Evolutionary conservation across 2,329 filamentous ascomycete genomes (phyloP).

Genomic region (Fusarium sp.): DNA sequence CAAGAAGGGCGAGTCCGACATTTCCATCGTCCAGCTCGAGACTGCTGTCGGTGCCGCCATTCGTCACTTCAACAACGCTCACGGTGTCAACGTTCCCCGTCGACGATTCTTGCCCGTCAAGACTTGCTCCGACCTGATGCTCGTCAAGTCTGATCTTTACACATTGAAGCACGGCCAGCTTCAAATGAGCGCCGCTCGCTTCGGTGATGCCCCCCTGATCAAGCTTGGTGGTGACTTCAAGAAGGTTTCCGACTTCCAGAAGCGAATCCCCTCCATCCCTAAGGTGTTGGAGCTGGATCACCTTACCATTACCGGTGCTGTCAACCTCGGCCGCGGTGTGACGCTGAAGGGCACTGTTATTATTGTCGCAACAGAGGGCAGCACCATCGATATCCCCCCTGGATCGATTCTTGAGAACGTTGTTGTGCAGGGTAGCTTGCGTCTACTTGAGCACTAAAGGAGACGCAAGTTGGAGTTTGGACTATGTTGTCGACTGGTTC

Average conservation of each 20-base stretch:
- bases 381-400: constrained; percentile 97
- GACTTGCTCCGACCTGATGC: constrained; percentile 99
- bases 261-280: constrained; percentile 88
- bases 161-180: constrained; percentile 98
- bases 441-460: constrained; percentile 75
- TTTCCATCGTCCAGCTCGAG: constrained; percentile 98
- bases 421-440: constrained; percentile 96
- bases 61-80: constrained; percentile 97
- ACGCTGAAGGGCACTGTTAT: constrained; percentile 99
- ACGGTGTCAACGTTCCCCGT: constrained; percentile 98
- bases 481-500: constrained; percentile 16
- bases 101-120: constrained; percentile 99
- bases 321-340: constrained; percentile 96
- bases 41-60: constrained; percentile 98
- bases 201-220: constrained; percentile 96
- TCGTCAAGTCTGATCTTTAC: constrained; percentile 99
- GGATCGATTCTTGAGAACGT: constrained; percentile 99
- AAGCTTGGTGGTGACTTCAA: constrained; percentile 99
- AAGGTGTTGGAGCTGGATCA: constrained; percentile 95
- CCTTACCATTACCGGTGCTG: constrained; percentile 96
- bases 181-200: constrained; percentile 95
- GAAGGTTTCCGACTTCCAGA: constrained; percentile 98
- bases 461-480: constrained; percentile 14
- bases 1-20: constrained; percentile 99
- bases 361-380: constrained; percentile 97